Percentiles rank a stretch among this genome's conserved stretches.
These are phyloP conservation scores for Aspergillus sp. DNA, from an alignment of 2,329 filamentous ascomycete species.

Conservation along the genomic window DNA sequence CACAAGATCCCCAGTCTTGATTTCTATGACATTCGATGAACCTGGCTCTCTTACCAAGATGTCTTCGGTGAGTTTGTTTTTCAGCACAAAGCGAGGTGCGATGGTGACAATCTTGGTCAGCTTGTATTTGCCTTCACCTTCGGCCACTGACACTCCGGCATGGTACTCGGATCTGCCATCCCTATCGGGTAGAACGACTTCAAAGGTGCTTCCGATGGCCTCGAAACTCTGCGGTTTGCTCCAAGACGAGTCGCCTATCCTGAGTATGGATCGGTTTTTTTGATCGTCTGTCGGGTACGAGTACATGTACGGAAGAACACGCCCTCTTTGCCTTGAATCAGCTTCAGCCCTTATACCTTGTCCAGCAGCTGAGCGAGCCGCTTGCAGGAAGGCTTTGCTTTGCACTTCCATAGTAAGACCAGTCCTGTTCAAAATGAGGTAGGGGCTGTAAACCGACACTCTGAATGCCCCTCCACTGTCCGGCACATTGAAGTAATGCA, in stretches of 20 bases:
- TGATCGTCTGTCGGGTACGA: conserved; percentile 87
- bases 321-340: conserved; percentile 56
- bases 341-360: conserved; percentile 67
- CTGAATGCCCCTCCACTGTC: conserved; percentile 95
- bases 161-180: conserved; percentile 81
- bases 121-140: conserved; percentile 97
- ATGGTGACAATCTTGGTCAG: conserved; percentile 94
- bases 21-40: conserved; percentile 79
- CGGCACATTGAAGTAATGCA: conserved; percentile 90
- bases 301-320: conserved; percentile 92
- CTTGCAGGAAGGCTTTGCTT: conserved; percentile 85
- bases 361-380: conserved; percentile 80
- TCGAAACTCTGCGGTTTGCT: conserved; percentile 98
- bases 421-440: conserved; percentile 93
- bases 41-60: conserved; percentile 90
- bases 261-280: conserved; percentile 86
- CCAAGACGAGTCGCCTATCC: conserved; percentile 89
- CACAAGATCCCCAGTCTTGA: conserved; percentile 78
- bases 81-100: conserved; percentile 87
- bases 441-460: conserved; percentile 92
- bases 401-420: conserved; percentile 86
- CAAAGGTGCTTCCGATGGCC: conserved; percentile 89
- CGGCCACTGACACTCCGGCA: conserved; percentile 82
- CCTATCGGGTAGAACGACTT: conserved; percentile 78
- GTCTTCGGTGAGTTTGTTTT: conserved; percentile 89